Percentiles rank a stretch among this genome's conserved stretches.
These are phyloP conservation scores for Cnidoscolus chayamansa DNA, from an alignment of 441 rosid genomes.

Conservation along the genomic window DNA sequence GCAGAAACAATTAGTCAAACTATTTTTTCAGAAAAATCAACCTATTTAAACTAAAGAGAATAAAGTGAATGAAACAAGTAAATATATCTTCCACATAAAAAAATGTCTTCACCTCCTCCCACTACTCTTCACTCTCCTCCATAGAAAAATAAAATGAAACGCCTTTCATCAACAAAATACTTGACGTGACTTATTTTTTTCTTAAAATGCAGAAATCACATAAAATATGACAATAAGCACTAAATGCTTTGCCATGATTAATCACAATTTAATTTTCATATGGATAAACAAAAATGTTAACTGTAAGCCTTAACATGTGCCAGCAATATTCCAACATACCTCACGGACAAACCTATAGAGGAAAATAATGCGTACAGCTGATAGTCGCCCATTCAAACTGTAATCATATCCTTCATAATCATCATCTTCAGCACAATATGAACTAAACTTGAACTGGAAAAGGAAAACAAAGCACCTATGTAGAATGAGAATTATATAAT, in stretches of 20 bases:
- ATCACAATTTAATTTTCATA: neutral
- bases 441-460: constrained; percentile 83
- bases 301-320: neutral
- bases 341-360: constrained; percentile 97
- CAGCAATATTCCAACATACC: constrained; percentile 50
- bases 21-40: constrained; percentile 20
- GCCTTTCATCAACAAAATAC: too few relatives aligned
- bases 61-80: neutral
- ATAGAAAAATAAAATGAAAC: too few relatives aligned
- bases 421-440: constrained; percentile 91
- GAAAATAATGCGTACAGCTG: constrained; percentile 94
- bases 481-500: constrained; percentile 12
- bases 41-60: constrained; percentile 2
- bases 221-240: too few relatives aligned
- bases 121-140: too few relatives aligned
- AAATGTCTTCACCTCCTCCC: too few relatives aligned
- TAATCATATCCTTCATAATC: constrained; percentile 98
- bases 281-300: neutral
- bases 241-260: neutral
- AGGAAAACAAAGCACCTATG: constrained; percentile 23
- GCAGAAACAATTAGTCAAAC: constrained; percentile 35
- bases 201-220: neutral
- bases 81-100: too few relatives aligned
- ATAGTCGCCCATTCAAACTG: constrained; percentile 85
- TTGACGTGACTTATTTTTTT: neutral